Evolutionary conservation across 805 yeast genomes (phyloP), one percentile per base, ranked within the genome.

Genomic region (Cyberlindnera samutprakarnensis): DNA sequence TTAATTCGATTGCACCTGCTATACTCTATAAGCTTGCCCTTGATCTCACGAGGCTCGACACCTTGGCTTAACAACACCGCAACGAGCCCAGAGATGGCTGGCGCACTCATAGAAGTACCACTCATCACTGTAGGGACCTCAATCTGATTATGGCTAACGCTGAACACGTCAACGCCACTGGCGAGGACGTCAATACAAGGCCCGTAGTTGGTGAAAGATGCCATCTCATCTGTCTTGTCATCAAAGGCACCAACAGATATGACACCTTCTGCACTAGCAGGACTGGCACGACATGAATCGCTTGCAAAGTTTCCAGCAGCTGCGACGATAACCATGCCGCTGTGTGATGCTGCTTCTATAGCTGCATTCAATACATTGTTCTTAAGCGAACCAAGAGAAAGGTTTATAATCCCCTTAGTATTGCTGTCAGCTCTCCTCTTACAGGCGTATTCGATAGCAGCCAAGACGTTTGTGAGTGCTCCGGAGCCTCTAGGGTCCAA

Each of bases 121-220:
- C 86, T 73, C 46, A 75, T 59, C 6, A 44, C 39, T 7, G 50
- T 37, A 3, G 57, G 44, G 4, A 25, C 25, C 12, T 43, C 41
- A 6, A 32, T 31, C 4, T 47, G 27, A 1, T 23, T 43, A 24
- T 60, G 61, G 9, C 72, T 63, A 11, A 79, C 62, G 33, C 88
- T 78, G 18, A 64, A 59, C 3, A 86, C 78, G 12, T 62, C 60
- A 1, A 77, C 78, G 0, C 97, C 97, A 29, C 90, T 73, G 1
- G 96, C 86, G 57, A 83, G 80, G 1, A 85, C 64, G 49, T 85
- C 86, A 7, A 88, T 94, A 55, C 96, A 90, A n/a, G 66, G 62
- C 0, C 97, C 96, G 87, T 88, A 84, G 51, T 90, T 88, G n/a
- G 92, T 72, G 47, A 90, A 88, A 10, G 68, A 49, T 0, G 96